phyloP scores from a whole-genome alignment of 805 yeast species.

The Saccharomyces kudriavzevii region DNA sequence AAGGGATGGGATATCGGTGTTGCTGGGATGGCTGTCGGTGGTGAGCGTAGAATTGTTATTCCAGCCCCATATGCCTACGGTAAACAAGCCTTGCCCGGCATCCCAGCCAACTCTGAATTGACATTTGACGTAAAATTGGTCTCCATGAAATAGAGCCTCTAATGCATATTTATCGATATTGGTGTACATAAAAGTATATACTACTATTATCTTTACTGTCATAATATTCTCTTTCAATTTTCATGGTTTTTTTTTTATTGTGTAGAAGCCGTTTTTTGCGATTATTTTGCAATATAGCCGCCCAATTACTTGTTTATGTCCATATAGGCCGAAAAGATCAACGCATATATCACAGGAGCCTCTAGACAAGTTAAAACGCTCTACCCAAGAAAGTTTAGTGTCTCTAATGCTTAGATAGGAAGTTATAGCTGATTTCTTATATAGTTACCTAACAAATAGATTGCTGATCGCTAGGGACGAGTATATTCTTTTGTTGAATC shows the following conservation, averaged over 20 bases:
- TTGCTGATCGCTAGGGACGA: neutral
- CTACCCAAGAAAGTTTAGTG: neutral
- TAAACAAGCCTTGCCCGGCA: slow-evolving; percentile 86
- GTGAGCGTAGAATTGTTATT: slow-evolving; percentile 94
- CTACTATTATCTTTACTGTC: neutral
- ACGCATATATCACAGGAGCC: too few relatives aligned
- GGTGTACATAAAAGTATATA: neutral
- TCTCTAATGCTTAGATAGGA: neutral
- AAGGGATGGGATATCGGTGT: slow-evolving; percentile 99
- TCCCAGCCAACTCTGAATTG: slow-evolving; percentile 94
- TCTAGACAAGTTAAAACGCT: neutral
- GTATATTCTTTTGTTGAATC: neutral
- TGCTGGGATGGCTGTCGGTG: slow-evolving; percentile 97
- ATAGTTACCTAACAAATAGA: neutral
- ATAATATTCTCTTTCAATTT: neutral
- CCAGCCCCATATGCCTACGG: slow-evolving; percentile 98
- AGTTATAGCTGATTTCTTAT: neutral
- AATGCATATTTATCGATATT: neutral
- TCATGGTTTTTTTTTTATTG: neutral
- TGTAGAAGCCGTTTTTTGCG: neutral
- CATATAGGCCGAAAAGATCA: too few relatives aligned
- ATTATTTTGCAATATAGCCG: neutral
- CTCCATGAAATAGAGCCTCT: slow-evolving; percentile 54
- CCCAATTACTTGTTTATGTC: neutral
- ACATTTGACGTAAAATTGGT: slow-evolving; percentile 94